Evolutionary conservation across 2,329 filamentous ascomycete species (phyloP).

Genomic region (Neopestalotiopsis clavispora): DNA sequence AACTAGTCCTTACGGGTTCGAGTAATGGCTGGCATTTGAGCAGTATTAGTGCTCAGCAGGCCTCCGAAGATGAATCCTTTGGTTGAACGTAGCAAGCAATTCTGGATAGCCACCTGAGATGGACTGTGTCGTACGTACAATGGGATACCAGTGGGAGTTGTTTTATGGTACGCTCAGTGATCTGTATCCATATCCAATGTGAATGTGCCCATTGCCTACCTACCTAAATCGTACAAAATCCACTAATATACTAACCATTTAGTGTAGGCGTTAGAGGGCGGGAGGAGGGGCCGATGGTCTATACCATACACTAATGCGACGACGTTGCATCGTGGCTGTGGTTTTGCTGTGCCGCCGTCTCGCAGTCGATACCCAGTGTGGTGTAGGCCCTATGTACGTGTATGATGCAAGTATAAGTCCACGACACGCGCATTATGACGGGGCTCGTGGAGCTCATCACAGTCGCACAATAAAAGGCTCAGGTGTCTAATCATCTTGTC

Average conservation of each 20-base stretch:
- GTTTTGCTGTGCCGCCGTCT: neutral
- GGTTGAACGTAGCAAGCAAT: too few species aligned
- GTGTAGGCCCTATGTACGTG: neutral
- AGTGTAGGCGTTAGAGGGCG: neutral
- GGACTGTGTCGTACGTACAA: neutral
- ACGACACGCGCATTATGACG: neutral
- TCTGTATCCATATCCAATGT: neutral
- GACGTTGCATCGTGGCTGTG: slow-evolving; percentile 1
- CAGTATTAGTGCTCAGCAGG: too few species aligned
- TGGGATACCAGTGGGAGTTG: neutral
- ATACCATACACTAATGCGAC: neutral
- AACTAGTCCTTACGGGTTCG: too few species aligned
- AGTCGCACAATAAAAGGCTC: neutral
- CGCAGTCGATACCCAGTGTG: neutral
- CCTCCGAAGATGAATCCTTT: too few species aligned
- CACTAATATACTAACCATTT: neutral
- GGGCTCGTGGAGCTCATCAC: neutral
- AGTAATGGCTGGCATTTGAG: too few species aligned
- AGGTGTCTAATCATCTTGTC: too few species aligned
- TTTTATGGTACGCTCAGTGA: neutral
- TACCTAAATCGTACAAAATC: neutral
- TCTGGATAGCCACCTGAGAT: too few species aligned
- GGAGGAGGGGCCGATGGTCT: slow-evolving; percentile 1
- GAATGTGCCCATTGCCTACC: neutral
- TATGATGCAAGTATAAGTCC: neutral